Evolutionary conservation across 2,329 filamentous ascomycete species (phyloP).

Genomic region (Fonsecaea erecta): DNA sequence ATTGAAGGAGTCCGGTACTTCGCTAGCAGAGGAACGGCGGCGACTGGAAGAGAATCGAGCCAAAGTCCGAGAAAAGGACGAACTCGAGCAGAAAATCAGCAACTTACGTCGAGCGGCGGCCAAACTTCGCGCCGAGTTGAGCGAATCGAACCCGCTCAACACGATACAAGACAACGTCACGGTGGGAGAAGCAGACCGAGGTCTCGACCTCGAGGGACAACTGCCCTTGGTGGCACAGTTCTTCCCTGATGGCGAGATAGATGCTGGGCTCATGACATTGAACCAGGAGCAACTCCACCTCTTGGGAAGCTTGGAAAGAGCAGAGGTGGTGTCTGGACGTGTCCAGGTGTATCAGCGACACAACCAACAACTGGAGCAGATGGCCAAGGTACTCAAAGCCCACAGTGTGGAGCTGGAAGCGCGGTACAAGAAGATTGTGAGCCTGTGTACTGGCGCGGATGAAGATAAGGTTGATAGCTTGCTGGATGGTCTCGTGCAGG

Average conservation of each 20-base stretch:
- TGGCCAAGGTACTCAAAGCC: constrained; percentile 73
- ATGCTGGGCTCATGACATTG: constrained; percentile 48
- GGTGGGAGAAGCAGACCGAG: constrained; percentile 56
- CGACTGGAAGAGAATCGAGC: constrained; percentile 72
- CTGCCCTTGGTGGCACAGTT: constrained; percentile 43
- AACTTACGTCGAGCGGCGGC: constrained; percentile 78
- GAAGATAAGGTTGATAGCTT: constrained; percentile 80
- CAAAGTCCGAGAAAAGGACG: constrained; percentile 67
- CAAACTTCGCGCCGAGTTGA: constrained; percentile 65
- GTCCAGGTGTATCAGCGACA: constrained; percentile 72
- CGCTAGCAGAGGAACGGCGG: constrained; percentile 76
- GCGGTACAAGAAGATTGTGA: constrained; percentile 86
- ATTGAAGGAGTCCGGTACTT: constrained; percentile 77
- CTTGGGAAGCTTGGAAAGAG: constrained; percentile 61
- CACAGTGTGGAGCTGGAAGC: constrained; percentile 82
- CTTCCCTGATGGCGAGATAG: constrained; percentile 45
- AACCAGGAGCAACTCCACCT: constrained; percentile 50
- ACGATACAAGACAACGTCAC: constrained; percentile 42
- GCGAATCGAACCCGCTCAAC: constrained; percentile 47
- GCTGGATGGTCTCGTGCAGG: constrained; percentile 77
- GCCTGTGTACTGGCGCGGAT: constrained; percentile 78
- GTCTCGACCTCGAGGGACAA: constrained; percentile 45
- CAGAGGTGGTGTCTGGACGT: constrained; percentile 67
- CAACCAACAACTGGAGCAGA: constrained; percentile 68
- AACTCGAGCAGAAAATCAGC: constrained; percentile 69